Evolutionary conservation across 345 rosid genomes (phyloP).

Genomic region (Lepidium sativum): DNA sequence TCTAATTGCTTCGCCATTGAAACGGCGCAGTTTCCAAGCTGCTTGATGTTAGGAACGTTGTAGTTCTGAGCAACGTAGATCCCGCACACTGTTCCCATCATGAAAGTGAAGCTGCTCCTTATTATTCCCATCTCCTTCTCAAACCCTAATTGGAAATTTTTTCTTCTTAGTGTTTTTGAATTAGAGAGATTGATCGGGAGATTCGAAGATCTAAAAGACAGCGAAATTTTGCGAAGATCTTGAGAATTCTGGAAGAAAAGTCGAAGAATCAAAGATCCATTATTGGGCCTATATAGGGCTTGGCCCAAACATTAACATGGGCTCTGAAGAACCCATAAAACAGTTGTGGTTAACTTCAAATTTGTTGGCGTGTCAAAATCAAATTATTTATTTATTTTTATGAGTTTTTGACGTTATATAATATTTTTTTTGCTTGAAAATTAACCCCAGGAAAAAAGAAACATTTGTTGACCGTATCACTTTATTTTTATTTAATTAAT

Average conservation of each 20-base stretch:
- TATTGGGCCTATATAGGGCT: slow-evolving; percentile 4
- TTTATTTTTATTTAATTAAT: not conserved
- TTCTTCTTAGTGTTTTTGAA: not conserved
- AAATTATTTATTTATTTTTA: not conserved
- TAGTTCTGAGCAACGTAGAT: too few relatives aligned
- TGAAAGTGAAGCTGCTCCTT: slow-evolving; percentile 52
- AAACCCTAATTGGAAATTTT: not conserved
- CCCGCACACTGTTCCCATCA: too few relatives aligned
- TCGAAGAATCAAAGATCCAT: not conserved
- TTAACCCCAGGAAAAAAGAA: not conserved
- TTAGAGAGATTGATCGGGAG: slow-evolving; percentile 2
- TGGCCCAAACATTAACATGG: not conserved
- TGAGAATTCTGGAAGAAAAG: not conserved
- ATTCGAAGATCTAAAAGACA: not conserved
- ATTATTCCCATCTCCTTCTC: slow-evolving; percentile 59
- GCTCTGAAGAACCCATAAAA: not conserved
- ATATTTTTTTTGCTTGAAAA: not conserved
- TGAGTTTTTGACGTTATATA: not conserved
- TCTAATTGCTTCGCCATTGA: slow-evolving; percentile 49
- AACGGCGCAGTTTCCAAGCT: slow-evolving; percentile 36
- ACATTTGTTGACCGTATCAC: slow-evolving; percentile 23
- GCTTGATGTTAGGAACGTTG: slow-evolving; percentile 72
- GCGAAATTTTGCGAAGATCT: not conserved
- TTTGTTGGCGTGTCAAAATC: slow-evolving; percentile 7
- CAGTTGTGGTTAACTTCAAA: not conserved